These are phyloP conservation scores for Cylindricascospora bacillispora DNA, from an alignment of 1,139 yeast species.

Conservation along the genomic window DNA sequence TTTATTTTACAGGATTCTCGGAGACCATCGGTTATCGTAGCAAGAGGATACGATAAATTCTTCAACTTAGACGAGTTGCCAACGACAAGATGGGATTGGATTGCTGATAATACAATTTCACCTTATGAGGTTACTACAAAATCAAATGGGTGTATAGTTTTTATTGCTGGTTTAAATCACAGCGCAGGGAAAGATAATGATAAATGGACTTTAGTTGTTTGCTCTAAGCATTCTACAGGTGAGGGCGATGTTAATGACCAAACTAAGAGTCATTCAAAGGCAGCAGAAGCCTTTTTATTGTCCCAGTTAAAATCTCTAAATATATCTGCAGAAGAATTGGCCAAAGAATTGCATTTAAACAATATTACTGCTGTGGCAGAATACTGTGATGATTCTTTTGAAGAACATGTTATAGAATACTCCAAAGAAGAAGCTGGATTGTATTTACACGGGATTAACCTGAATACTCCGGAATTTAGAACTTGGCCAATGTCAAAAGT, in stretches of 20 bases:
- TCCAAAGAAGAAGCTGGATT: slow-evolving; percentile 54
- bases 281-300: slow-evolving; percentile 50
- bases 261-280: slow-evolving; percentile 58
- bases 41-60: slow-evolving; percentile 90
- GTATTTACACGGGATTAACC: slow-evolving; percentile 79
- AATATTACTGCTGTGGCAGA: slow-evolving; percentile 84
- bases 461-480: slow-evolving; percentile 47
- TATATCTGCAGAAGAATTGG: slow-evolving; percentile 39
- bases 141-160: slow-evolving; percentile 88
- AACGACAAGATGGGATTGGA: slow-evolving; percentile 36
- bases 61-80: slow-evolving; percentile 65
- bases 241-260: slow-evolving; percentile 35
- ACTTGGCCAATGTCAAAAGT: slow-evolving; percentile 58
- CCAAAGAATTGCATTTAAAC: slow-evolving; percentile 35
- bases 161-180: slow-evolving; percentile 69
- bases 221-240: slow-evolving; percentile 87
- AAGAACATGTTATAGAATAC: slow-evolving; percentile 85
- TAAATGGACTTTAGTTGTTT: slow-evolving; percentile 64
- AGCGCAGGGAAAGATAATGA: slow-evolving; percentile 17
- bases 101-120: slow-evolving; percentile 43
- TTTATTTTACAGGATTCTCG: slow-evolving; percentile 40
- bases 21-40: slow-evolving; percentile 34
- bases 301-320: slow-evolving; percentile 36
- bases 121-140: slow-evolving; percentile 76
- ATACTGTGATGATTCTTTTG: slow-evolving; percentile 83